Conservation (phyloP, 78 protist genomes). For the Dictyostelium capitatum region DNA sequence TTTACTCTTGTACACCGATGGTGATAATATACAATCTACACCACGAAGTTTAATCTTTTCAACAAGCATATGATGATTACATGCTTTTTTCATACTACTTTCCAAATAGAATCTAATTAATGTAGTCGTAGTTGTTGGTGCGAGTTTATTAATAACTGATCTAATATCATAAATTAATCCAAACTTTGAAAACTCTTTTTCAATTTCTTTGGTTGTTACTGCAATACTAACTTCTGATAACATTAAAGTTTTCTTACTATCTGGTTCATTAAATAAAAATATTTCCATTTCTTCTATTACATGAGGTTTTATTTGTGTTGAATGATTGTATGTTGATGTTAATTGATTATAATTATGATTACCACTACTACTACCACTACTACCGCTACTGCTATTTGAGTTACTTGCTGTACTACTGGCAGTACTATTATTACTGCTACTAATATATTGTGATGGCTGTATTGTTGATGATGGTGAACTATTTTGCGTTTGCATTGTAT, state of each 20-base stretch:
- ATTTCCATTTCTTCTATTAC: neutral
- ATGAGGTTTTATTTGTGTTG: too few relatives aligned
- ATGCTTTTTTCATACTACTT: neutral
- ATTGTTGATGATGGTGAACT: too few relatives aligned
- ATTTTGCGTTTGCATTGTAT: too few relatives aligned
- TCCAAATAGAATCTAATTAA: neutral
- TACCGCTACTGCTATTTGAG: too few relatives aligned
- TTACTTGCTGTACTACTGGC: too few relatives aligned
- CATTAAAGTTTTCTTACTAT: neutral
- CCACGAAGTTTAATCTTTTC: neutral
- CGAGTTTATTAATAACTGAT: neutral
- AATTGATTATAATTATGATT: too few relatives aligned
- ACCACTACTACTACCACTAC: too few relatives aligned
- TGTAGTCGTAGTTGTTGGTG: neutral
- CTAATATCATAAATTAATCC: constrained; percentile 1
- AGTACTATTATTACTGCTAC: too few relatives aligned
- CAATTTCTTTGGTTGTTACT: neutral
- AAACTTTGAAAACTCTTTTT: neutral
- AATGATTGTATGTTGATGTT: too few relatives aligned
- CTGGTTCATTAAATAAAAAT: constrained; percentile 2
- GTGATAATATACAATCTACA: neutral
- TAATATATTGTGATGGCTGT: too few relatives aligned
- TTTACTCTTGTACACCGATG: neutral
- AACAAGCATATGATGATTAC: neutral
- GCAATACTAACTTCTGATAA: neutral